phyloP scores from a whole-genome alignment of 2,329 filamentous ascomycete genomes.

The Botrytis deweyae region DNA sequence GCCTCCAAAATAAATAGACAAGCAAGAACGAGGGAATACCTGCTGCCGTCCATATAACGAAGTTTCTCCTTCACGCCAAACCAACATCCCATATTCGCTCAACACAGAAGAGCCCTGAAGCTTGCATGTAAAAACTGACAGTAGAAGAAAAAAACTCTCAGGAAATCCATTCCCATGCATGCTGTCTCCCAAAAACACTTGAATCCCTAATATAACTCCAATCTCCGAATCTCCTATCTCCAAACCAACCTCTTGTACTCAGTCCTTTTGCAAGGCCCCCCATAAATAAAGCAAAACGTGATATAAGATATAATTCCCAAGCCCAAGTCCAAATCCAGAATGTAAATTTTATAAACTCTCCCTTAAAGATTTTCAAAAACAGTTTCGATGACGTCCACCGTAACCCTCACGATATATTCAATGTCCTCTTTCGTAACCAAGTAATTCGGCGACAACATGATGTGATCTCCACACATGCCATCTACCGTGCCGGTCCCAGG shows the following conservation, averaged over 20 bases:
- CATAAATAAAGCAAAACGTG: not conserved
- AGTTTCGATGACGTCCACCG: slow-evolving; percentile 29
- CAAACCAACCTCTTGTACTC: not conserved
- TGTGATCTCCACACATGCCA: slow-evolving; percentile 59
- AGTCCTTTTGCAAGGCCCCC: not conserved
- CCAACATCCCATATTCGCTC: slow-evolving; percentile 1
- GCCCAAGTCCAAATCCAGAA: not conserved
- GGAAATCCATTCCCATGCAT: not conserved
- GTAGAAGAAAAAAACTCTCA: not conserved
- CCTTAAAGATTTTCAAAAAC: slow-evolving; percentile 29
- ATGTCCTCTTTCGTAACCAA: slow-evolving; percentile 55
- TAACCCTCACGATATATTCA: slow-evolving; percentile 51
- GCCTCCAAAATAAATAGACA: not conserved
- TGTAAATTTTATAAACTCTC: not conserved
- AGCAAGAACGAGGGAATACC: not conserved
- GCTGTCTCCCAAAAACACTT: not conserved
- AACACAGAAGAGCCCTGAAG: not conserved
- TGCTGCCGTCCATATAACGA: not conserved
- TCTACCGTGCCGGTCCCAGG: slow-evolving; percentile 55
- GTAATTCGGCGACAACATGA: slow-evolving; percentile 61
- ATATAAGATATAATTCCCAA: not conserved
- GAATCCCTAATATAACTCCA: slow-evolving; percentile 14
- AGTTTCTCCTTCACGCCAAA: slow-evolving; percentile 9
- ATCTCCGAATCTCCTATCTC: not conserved
- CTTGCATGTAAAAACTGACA: not conserved